These are phyloP conservation scores for Gleditsia sinensis DNA, from an alignment of 306 rosid species.

Conservation along the genomic window DNA sequence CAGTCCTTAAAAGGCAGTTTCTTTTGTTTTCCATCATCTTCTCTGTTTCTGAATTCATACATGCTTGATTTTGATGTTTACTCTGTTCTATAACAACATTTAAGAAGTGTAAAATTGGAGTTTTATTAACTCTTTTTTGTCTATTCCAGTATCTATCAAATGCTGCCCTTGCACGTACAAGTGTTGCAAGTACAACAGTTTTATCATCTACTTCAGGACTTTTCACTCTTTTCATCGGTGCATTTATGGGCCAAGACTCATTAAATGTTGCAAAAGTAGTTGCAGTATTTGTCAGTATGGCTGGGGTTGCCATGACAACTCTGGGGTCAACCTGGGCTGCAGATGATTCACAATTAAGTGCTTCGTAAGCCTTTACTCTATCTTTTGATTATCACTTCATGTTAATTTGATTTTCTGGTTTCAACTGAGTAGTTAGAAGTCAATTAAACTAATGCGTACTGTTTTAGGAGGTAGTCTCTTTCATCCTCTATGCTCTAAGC, in stretches of 20 bases:
- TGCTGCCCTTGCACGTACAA: slow-evolving; percentile 98
- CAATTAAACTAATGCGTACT: neutral
- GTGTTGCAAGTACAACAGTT: slow-evolving; percentile 98
- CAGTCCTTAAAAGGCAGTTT: neutral
- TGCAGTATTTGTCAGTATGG: slow-evolving; percentile 94
- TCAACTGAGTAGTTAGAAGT: slow-evolving; percentile 10
- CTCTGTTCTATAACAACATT: slow-evolving; percentile 12
- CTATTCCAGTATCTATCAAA: slow-evolving; percentile 87
- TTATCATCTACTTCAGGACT: slow-evolving; percentile 98
- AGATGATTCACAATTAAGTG: slow-evolving; percentile 59
- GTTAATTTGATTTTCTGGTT: slow-evolving; percentile 4
- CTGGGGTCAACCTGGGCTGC: slow-evolving; percentile 96
- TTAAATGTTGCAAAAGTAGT: slow-evolving; percentile 77
- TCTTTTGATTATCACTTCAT: slow-evolving; percentile 16
- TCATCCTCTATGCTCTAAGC: slow-evolving; percentile 2
- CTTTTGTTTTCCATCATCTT: neutral
- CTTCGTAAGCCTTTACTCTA: slow-evolving; percentile 57
- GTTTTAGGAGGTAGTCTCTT: neutral
- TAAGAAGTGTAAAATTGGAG: slow-evolving; percentile 2
- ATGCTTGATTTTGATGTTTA: slow-evolving; percentile 2
- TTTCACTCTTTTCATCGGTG: slow-evolving; percentile 94
- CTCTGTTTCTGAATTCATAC: neutral
- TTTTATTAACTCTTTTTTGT: neutral
- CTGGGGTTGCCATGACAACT: slow-evolving; percentile 95
- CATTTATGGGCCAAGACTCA: slow-evolving; percentile 82